These are phyloP conservation scores for Ampelomyces quisqualis DNA, from an alignment of 2,329 filamentous ascomycete genomes.

Conservation along the genomic window DNA sequence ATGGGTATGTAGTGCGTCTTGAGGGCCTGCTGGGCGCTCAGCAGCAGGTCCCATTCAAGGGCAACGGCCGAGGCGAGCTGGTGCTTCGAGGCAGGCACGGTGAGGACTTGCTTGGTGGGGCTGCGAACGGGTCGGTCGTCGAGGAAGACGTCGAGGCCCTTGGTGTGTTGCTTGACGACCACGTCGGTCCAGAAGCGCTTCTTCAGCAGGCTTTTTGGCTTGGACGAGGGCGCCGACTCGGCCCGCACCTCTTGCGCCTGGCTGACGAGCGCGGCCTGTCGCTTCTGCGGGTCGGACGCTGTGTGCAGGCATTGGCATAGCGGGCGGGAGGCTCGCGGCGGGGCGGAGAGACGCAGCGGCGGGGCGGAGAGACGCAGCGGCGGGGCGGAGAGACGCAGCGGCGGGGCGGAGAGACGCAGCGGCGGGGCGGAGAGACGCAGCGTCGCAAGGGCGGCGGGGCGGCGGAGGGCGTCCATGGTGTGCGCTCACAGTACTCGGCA, in stretches of 20 bases:
- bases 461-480: conserved; percentile 35
- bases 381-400: no score
- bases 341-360: conserved; percentile 18
- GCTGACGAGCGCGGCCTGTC: conserved; percentile 53
- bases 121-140: conserved; percentile 79
- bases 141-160: conserved; percentile 66
- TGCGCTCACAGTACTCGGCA: no score
- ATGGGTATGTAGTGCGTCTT: conserved; percentile 87
- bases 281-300: conserved; percentile 50
- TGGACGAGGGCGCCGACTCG: conserved; percentile 37
- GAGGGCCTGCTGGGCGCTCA: conserved; percentile 78
- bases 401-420: no score
- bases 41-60: conserved; percentile 87
- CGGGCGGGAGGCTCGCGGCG: conserved; percentile 19
- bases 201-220: conserved; percentile 55
- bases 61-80: conserved; percentile 83
- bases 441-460: conserved; percentile 25
- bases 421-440: conserved; percentile 20
- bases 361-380: conserved; percentile 30
- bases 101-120: conserved; percentile 69
- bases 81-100: conserved; percentile 71
- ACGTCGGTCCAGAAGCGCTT: conserved; percentile 92
- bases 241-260: conserved; percentile 48
- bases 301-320: conserved; percentile 47
- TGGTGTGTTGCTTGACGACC: conserved; percentile 55